phyloP scores from a whole-genome alignment of 177 flowering plant species.

The Tripterygium wilfordii region DNA sequence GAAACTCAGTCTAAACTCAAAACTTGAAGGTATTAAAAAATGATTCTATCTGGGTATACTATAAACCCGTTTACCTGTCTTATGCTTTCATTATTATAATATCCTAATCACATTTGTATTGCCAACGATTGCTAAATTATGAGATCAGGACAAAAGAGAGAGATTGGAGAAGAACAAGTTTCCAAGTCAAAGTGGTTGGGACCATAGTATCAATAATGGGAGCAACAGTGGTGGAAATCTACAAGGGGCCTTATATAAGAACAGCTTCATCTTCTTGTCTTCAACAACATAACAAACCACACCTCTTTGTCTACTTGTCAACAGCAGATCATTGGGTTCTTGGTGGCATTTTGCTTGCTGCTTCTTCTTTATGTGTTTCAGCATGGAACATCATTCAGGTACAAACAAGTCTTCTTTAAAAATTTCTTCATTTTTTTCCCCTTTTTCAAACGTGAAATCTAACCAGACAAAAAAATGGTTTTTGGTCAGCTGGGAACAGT shows the following conservation, averaged over 20 bases:
- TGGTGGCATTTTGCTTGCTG: slow-evolving; percentile 41
- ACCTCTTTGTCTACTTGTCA: slow-evolving; percentile 23
- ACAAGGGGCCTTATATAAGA: slow-evolving; percentile 33
- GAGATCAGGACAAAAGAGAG: slow-evolving; percentile 29
- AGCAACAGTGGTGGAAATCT: slow-evolving; percentile 24
- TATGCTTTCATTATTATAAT: neutral
- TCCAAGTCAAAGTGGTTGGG: slow-evolving; percentile 30
- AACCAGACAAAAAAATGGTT: too few species aligned
- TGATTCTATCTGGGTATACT: too few species aligned
- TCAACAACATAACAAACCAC: slow-evolving; percentile 1
- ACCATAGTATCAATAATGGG: slow-evolving; percentile 31
- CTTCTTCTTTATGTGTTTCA: slow-evolving; percentile 32
- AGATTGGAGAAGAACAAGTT: slow-evolving; percentile 23
- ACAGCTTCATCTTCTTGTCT: slow-evolving; percentile 9
- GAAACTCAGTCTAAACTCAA: too few species aligned
- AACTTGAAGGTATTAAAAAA: too few species aligned
- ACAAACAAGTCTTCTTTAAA: neutral
- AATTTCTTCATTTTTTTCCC: neutral
- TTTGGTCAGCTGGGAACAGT: slow-evolving; percentile 27
- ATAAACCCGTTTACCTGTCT: too few species aligned
- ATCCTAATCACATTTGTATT: neutral
- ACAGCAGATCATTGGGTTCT: slow-evolving; percentile 38
- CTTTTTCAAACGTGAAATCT: neutral
- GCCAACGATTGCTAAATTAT: neutral
- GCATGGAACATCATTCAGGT: slow-evolving; percentile 52